phyloP scores from a whole-genome alignment of 2,329 filamentous ascomycete genomes.

The Fusarium anguioides region DNA sequence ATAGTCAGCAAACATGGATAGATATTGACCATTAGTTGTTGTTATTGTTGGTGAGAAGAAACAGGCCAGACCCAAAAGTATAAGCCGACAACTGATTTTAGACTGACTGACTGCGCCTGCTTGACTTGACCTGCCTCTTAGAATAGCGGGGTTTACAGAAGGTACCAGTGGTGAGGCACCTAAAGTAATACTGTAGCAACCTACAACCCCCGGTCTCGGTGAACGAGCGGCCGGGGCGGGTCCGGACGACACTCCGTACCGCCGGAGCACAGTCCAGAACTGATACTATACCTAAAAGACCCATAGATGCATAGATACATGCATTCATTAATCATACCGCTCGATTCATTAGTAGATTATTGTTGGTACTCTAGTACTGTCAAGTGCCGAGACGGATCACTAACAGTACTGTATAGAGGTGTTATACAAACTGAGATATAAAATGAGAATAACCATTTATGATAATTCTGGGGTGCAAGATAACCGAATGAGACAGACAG shows the following conservation, averaged over 20 bases:
- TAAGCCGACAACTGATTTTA: no score
- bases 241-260: slow-evolving; percentile 20
- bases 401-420: no score
- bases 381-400: not conserved
- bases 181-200: no score
- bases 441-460: no score
- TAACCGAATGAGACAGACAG: slow-evolving; percentile 11
- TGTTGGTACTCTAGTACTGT: not conserved
- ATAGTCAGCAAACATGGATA: not conserved
- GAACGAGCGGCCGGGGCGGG: slow-evolving; percentile 30
- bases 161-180: slow-evolving; percentile 8
- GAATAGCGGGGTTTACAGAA: slow-evolving; percentile 36
- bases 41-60: slow-evolving; percentile 1
- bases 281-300: not conserved
- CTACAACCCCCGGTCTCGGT: slow-evolving; percentile 21
- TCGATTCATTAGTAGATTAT: not conserved
- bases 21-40: not conserved
- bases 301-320: not conserved
- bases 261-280: slow-evolving; percentile 3
- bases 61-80: not conserved
- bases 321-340: not conserved
- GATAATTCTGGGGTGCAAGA: slow-evolving; percentile 5
- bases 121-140: not conserved
- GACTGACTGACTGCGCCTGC: not conserved
- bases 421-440: not conserved